A percentile compares a stretch with the other conserved stretches of the same genome.
phyloP scores from a whole-genome alignment of 352 stramenopile species.

The Globisporangium lucens region DNA sequence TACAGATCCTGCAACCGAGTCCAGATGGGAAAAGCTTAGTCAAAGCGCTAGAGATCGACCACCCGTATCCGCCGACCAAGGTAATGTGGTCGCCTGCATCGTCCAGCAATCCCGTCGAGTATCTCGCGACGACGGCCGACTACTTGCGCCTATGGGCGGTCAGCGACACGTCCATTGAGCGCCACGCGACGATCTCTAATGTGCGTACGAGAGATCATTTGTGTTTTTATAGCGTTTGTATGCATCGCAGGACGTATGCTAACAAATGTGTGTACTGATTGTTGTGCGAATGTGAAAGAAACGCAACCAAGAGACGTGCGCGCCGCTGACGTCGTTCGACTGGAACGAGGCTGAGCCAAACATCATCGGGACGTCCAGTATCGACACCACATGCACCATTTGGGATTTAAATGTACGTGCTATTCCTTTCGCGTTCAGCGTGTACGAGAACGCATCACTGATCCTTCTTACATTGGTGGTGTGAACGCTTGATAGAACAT shows the following conservation, averaged over 20 bases:
- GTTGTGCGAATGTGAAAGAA: conserved; percentile 22
- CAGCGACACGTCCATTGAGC: conserved; percentile 68
- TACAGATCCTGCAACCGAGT: conserved; percentile 62
- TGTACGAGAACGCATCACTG: neutral
- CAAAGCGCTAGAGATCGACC: conserved; percentile 70
- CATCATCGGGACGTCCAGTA: conserved; percentile 95
- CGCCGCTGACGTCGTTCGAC: conserved; percentile 97
- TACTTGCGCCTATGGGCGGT: conserved; percentile 83
- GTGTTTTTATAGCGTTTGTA: neutral
- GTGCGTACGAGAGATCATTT: conserved; percentile 21
- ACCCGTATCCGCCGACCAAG: conserved; percentile 85
- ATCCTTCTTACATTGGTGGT: neutral
- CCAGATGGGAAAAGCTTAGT: conserved; percentile 49
- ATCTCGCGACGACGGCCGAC: conserved; percentile 80
- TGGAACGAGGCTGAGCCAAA: conserved; percentile 97
- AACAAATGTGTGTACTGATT: conserved; percentile 5
- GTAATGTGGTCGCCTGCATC: conserved; percentile 83
- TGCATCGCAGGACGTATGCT: neutral
- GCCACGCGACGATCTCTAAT: conserved; percentile 69
- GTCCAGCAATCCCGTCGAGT: conserved; percentile 46
- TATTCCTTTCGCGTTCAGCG: neutral
- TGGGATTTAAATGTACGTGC: conserved; percentile 95
- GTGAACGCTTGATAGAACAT: conserved; percentile 34
- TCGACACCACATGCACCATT: conserved; percentile 98
- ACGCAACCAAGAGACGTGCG: conserved; percentile 91